These are phyloP conservation scores for Fusarium pininemorale DNA, from an alignment of 2,329 filamentous ascomycete genomes.

Conservation along the genomic window DNA sequence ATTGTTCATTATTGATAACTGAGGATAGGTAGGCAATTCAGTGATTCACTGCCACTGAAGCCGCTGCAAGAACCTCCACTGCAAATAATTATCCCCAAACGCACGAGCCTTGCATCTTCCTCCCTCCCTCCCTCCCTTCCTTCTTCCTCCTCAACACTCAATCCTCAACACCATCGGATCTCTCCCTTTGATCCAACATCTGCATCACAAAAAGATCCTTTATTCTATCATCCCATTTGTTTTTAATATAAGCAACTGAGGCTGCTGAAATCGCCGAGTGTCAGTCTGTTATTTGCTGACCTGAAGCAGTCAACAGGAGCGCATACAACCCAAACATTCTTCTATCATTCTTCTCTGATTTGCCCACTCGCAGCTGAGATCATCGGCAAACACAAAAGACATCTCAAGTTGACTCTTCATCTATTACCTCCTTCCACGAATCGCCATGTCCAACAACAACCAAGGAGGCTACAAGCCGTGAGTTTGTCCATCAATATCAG, in stretches of 20 bases:
- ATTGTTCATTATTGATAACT: not conserved
- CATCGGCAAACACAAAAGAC: not conserved
- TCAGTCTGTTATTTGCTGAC: not conserved
- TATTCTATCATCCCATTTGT: not conserved
- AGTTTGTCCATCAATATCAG: not conserved
- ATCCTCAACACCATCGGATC: not conserved
- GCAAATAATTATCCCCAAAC: not conserved
- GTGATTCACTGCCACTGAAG: slow-evolving; percentile 17
- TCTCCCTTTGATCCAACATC: not conserved
- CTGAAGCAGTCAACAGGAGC: not conserved
- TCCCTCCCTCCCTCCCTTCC: not conserved
- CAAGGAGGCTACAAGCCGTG: slow-evolving; percentile 23
- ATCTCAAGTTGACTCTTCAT: not conserved
- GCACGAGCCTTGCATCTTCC: not conserved
- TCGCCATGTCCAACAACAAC: slow-evolving; percentile 17
- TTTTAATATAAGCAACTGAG: not conserved
- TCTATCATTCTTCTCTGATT: not conserved
- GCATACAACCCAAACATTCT: not conserved
- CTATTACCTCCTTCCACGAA: not conserved
- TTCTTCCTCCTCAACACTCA: not conserved
- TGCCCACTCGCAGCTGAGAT: not conserved
- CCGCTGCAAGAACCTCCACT: not conserved
- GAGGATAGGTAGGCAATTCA: not conserved
- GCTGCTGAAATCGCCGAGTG: not conserved
- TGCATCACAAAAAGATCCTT: not conserved